Conservation (phyloP, 2,329 filamentous ascomycete genomes). For the Dryadomyces quercus-mongolicae region DNA sequence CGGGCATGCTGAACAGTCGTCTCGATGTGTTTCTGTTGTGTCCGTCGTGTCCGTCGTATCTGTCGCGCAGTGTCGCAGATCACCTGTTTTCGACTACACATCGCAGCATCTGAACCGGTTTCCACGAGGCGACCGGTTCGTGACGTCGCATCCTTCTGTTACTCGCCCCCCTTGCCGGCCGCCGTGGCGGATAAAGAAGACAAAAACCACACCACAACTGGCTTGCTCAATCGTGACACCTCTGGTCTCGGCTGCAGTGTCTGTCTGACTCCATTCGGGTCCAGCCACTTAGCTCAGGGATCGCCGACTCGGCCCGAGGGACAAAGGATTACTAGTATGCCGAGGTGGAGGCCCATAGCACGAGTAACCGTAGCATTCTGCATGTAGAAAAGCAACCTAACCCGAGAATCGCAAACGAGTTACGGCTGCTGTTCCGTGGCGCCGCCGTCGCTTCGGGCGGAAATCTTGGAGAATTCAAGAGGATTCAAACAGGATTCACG, state of each 20-base stretch:
- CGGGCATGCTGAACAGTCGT: too few relatives aligned
- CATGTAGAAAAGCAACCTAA: neutral
- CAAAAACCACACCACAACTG: neutral
- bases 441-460: neutral
- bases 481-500: neutral
- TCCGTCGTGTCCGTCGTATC: neutral
- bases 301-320: neutral
- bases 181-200: neutral
- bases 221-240: neutral
- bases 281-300: neutral
- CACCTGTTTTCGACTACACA: neutral
- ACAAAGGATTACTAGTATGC: neutral
- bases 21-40: too few relatives aligned
- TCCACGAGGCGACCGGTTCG: neutral
- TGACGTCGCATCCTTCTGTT: neutral
- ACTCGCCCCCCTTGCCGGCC: neutral
- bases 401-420: neutral
- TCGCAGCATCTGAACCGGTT: neutral
- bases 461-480: neutral
- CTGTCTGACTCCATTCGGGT: too few relatives aligned
- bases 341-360: neutral
- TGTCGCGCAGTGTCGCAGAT: neutral
- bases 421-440: neutral
- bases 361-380: neutral
- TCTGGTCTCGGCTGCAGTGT: neutral